Base-by-base conservation (phyloP, 1,139 yeast genomes). In the Candida sp. region DNA sequence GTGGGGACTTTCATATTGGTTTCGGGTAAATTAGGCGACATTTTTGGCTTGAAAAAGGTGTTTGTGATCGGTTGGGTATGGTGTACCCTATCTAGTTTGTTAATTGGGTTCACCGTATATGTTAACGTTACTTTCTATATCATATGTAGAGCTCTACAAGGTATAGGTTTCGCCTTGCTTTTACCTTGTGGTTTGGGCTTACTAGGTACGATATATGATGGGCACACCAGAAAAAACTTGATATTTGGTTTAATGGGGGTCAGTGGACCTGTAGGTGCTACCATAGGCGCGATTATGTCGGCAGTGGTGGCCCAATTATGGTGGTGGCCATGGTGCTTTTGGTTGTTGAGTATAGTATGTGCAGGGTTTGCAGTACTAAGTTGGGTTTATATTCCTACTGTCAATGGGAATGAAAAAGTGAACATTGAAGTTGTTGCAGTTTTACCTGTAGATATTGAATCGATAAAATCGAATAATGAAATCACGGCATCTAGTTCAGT, bases 281-380 rank as follows among this genome's bases (percentile, higher is more conserved):
- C 74, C 4, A 39, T 75, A 22, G 81, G 81, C 1, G 71, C 72
- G 1, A 47, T 78, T 2, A 69, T 77, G 64, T 74, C 79, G 3
- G 82, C 77, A 0, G 57, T 75, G 2, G 66, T 75, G 22, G 71
- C 73, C 4, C 68, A 75, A 36, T 52, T 57, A 29, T 61, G 65
- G 36, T 62, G 70, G 61, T 77, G 82, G 81, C 75, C 79, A 2
- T 78, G 82, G 82, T 67, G 72, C 6, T 79, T 75, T 46, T 77
- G 75, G 63, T 55, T 77, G 0, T 61, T 73, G 47, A 57, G 73
- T 2, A 73, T 78, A 1, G 57, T 66, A 1, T 53, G 74, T 15
- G 56, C 57, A 5, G 5, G 67, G 0, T 57, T 68, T 32, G 63
- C 67, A 0, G 47, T 56, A 1, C 37, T 60, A 8, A 63, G 74